Conservation (phyloP, 208 protist genomes). For the Acanthamoeba triangularis region DNA sequence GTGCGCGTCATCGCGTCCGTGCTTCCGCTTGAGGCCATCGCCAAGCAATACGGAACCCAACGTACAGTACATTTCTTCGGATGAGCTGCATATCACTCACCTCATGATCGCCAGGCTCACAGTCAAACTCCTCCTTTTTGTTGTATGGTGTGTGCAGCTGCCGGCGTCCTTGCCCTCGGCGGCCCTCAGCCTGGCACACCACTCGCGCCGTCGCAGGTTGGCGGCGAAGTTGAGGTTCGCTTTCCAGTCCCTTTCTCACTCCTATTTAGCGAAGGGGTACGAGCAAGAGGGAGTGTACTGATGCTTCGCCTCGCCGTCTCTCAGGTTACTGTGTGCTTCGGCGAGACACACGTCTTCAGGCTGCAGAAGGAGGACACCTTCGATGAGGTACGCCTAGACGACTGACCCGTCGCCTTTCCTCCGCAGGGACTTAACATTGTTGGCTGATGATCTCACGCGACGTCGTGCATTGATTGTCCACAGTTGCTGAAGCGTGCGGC, state of each 20-base stretch:
- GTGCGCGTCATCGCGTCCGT: conserved; percentile 36
- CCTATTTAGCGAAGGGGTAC: not conserved
- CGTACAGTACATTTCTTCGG: not conserved
- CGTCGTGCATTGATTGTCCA: not conserved
- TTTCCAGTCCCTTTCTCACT: not conserved
- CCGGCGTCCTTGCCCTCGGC: not conserved
- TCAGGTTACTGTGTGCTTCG: conserved; percentile 38
- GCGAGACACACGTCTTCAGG: conserved; percentile 3
- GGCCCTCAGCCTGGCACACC: not conserved
- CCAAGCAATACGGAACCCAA: not conserved
- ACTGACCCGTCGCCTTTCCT: not conserved
- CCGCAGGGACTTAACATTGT: not conserved
- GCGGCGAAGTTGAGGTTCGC: not conserved
- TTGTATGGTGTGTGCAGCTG: not conserved
- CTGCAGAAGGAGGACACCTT: conserved; percentile 1
- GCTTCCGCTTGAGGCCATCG: conserved; percentile 2
- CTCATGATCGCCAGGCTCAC: too few relatives aligned
- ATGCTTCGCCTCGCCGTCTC: not conserved
- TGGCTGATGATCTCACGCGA: not conserved
- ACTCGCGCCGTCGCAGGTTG: not conserved
- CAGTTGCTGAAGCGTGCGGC: conserved; percentile 35
- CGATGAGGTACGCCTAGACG: not conserved
- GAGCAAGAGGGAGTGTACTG: not conserved
- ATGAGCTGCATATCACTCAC: too few relatives aligned
- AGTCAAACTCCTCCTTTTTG: not conserved